A percentile compares a stretch with the other conserved stretches of the same genome.
phyloP scores from a whole-genome alignment of 2,329 filamentous ascomycete species.

The Stemphylium lycopersici region DNA sequence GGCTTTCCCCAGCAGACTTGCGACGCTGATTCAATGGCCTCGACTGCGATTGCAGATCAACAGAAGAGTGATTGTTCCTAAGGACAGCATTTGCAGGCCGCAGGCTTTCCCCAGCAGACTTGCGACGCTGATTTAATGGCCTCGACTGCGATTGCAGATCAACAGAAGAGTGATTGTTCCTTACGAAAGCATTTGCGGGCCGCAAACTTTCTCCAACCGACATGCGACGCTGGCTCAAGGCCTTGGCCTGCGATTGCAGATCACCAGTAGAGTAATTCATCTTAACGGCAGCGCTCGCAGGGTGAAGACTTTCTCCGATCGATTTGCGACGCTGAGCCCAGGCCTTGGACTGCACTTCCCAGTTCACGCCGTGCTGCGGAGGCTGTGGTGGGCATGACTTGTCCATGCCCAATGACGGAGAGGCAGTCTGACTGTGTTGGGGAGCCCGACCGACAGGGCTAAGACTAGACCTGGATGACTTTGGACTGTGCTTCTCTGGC shows the following conservation, averaged over 20 bases:
- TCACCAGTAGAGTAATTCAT: slow-evolving; percentile 8
- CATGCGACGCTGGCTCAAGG: no score
- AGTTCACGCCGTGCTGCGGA: slow-evolving; percentile 23
- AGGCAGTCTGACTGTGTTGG: slow-evolving; percentile 26
- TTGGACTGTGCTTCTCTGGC: slow-evolving; percentile 8
- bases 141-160: slow-evolving; percentile 26
- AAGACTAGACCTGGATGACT: slow-evolving; percentile 5
- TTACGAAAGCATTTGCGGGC: no score
- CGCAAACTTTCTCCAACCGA: no score
- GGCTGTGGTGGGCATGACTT: slow-evolving; percentile 10
- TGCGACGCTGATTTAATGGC: slow-evolving; percentile 38
- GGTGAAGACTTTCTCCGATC: slow-evolving; percentile 34
- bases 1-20: slow-evolving; percentile 27
- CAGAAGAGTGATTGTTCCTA: slow-evolving; percentile 10
- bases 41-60: neutral
- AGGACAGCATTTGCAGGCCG: slow-evolving; percentile 10
- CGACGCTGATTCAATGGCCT: no score
- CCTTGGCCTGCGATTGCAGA: neutral
- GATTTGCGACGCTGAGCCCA: slow-evolving; percentile 42
- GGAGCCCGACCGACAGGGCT: slow-evolving; percentile 18
- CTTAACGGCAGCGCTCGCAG: slow-evolving; percentile 13
- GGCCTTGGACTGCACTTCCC: slow-evolving; percentile 34
- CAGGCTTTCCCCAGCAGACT: slow-evolving; percentile 37
- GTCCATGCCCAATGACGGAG: slow-evolving; percentile 25
- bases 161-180: no score